Evolutionary conservation across 2,329 filamentous ascomycete genomes (phyloP).

Genomic region (Hymenoscyphus salicellus): DNA sequence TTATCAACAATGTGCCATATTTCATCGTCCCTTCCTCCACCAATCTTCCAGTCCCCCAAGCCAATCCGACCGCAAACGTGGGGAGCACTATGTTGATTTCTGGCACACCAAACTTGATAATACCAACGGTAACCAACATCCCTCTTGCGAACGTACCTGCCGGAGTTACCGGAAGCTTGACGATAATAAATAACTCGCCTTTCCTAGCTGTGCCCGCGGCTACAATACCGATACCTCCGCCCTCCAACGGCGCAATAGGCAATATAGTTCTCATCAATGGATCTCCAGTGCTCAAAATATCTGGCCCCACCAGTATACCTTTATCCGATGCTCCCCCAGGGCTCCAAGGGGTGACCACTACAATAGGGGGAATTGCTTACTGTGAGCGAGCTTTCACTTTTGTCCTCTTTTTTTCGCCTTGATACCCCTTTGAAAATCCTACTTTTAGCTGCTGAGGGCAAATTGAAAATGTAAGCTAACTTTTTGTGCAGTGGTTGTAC

Average conservation of each 20-base stretch:
- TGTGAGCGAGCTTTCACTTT: too few species aligned
- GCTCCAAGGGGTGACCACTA: too few species aligned
- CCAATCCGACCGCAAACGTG: neutral
- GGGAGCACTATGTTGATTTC: slow-evolving; percentile 10
- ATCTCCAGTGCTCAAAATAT: too few species aligned
- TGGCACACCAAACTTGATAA: slow-evolving; percentile 12
- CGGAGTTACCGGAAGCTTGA: slow-evolving; percentile 11
- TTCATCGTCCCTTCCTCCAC: slow-evolving; percentile 4
- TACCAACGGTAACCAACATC: slow-evolving; percentile 12
- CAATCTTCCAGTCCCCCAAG: neutral
- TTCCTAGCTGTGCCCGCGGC: slow-evolving; percentile 10
- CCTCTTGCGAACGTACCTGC: slow-evolving; percentile 11
- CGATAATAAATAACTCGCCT: slow-evolving; percentile 16
- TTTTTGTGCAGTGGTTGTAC: too few species aligned
- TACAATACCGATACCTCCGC: neutral
- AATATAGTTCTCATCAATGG: neutral
- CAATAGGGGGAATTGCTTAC: too few species aligned
- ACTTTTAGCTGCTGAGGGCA: neutral
- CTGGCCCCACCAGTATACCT: too few species aligned
- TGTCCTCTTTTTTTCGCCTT: too few species aligned
- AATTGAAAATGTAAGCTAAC: too few species aligned
- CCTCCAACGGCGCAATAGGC: neutral
- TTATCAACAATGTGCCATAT: slow-evolving; percentile 12
- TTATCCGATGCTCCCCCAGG: too few species aligned
- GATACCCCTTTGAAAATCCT: too few species aligned